Percentiles rank a stretch among this genome's conserved stretches.
phyloP scores from a whole-genome alignment of 345 rosid genomes.

The Anacardium occidentale region DNA sequence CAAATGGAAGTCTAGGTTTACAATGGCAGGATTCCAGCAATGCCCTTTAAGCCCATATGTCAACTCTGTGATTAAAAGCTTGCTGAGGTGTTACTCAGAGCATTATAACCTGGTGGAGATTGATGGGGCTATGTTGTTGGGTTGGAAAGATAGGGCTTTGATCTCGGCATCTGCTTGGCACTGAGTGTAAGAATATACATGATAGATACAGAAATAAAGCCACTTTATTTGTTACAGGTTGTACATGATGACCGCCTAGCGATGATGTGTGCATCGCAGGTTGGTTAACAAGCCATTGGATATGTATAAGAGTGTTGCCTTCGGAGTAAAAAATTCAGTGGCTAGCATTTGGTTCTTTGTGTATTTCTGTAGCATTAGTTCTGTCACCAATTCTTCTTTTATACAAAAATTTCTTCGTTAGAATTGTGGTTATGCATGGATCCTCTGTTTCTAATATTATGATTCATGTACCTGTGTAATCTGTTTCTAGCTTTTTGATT shows the following conservation, averaged over 20 bases:
- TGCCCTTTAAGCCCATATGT: conserved; percentile 54
- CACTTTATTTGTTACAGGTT: conserved; percentile 5
- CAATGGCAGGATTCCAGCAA: conserved; percentile 67
- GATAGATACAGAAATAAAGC: conserved; percentile 12
- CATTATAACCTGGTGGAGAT: conserved; percentile 52
- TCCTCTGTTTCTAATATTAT: too few relatives aligned
- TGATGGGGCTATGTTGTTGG: conserved; percentile 66
- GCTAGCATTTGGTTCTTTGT: too few relatives aligned
- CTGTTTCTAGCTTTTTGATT: too few relatives aligned
- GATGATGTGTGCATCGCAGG: neutral
- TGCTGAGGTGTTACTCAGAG: conserved; percentile 50
- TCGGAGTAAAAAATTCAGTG: too few relatives aligned
- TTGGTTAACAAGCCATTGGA: neutral
- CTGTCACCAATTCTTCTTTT: too few relatives aligned
- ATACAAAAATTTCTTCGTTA: too few relatives aligned
- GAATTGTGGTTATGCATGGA: too few relatives aligned
- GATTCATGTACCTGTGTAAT: too few relatives aligned
- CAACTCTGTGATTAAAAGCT: conserved; percentile 49
- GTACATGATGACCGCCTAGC: neutral
- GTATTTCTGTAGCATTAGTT: too few relatives aligned
- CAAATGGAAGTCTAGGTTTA: conserved; percentile 72
- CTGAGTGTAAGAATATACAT: conserved; percentile 19
- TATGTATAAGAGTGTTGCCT: neutral
- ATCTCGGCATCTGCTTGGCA: conserved; percentile 75
- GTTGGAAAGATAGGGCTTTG: conserved; percentile 64